A percentile compares a stretch with the other conserved stretches of the same genome.
Conservation (phyloP, 805 yeast species). For the Ogataea glucozyma region DNA sequence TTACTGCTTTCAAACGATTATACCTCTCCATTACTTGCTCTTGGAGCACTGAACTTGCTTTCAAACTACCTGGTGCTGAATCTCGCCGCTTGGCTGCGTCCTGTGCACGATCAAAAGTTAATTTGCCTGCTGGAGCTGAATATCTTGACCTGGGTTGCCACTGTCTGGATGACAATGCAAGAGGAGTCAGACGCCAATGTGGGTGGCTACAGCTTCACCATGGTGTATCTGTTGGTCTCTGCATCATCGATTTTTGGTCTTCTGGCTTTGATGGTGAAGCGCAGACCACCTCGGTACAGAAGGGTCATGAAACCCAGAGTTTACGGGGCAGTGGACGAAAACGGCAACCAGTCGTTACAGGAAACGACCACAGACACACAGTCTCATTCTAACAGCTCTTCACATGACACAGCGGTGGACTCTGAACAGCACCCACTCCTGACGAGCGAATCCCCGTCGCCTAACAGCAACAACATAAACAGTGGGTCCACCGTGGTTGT, state of each 20-base stretch:
- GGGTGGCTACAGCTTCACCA: conserved; percentile 52
- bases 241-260: conserved; percentile 53
- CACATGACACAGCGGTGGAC: conserved; percentile 19
- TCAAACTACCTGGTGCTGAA: conserved; percentile 59
- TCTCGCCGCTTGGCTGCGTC: conserved; percentile 42
- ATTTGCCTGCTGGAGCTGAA: conserved; percentile 56
- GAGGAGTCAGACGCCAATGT: conserved; percentile 50
- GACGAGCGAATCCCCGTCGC: conserved; percentile 12
- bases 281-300: conserved; percentile 24
- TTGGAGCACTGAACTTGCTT: conserved; percentile 49
- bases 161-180: conserved; percentile 51
- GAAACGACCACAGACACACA: conserved; percentile 7
- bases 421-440: conserved; percentile 27
- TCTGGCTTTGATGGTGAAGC: conserved; percentile 43
- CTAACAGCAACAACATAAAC: conserved; percentile 2
- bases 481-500: conserved; percentile 21
- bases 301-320: conserved; percentile 22
- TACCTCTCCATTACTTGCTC: conserved; percentile 49
- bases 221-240: conserved; percentile 49
- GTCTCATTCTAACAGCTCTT: conserved; percentile 21
- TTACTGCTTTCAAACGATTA: conserved; percentile 52
- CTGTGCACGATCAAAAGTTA: conserved; percentile 61
- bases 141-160: conserved; percentile 54
- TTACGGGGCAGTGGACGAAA: conserved; percentile 25
- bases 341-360: conserved; percentile 8